A percentile compares a stretch with the other conserved stretches of the same genome.
Conservation (phyloP, 2,329 filamentous ascomycete species). For the Trichoderma simmonsii region DNA sequence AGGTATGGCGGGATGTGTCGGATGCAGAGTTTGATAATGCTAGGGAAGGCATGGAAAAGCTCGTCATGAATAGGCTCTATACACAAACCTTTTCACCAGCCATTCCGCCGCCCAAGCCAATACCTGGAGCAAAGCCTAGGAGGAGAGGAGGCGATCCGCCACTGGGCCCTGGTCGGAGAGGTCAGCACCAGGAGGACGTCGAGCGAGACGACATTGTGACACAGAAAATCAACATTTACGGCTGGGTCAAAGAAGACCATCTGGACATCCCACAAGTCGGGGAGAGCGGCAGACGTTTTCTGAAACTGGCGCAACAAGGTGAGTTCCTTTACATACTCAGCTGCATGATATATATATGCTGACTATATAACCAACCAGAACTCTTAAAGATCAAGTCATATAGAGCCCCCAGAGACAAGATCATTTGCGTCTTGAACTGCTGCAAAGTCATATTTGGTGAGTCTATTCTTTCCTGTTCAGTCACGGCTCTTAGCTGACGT, state of each 20-base stretch:
- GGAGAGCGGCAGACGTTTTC: conserved; percentile 82
- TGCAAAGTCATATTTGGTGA: conserved; percentile 98
- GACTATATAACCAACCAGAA: conserved; percentile 50
- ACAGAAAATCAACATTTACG: conserved; percentile 95
- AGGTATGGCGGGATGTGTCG: conserved; percentile 93
- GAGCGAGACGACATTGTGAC: conserved; percentile 93
- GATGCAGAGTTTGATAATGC: conserved; percentile 98
- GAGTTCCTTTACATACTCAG: conserved; percentile 21
- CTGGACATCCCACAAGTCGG: conserved; percentile 84
- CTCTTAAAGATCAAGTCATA: conserved; percentile 95
- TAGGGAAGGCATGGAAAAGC: conserved; percentile 97
- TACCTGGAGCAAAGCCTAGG: conserved; percentile 65
- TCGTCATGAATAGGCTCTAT: conserved; percentile 98
- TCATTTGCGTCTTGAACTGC: conserved; percentile 96
- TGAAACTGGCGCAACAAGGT: conserved; percentile 86
- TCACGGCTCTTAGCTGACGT: background rate
- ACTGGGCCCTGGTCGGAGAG: conserved; percentile 77
- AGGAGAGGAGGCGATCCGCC: conserved; percentile 65
- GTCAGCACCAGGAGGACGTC: conserved; percentile 97
- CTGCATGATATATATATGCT: background rate
- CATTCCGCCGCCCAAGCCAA: conserved; percentile 76
- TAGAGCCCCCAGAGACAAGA: conserved; percentile 94
- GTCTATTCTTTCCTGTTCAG: conserved; percentile 23
- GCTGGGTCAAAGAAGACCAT: conserved; percentile 90
- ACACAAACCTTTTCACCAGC: conserved; percentile 94